Percentiles rank a stretch among this genome's conserved stretches.
Evolutionary conservation across 116 monocot genomes (phyloP).

Genomic region (Zostera marina): DNA sequence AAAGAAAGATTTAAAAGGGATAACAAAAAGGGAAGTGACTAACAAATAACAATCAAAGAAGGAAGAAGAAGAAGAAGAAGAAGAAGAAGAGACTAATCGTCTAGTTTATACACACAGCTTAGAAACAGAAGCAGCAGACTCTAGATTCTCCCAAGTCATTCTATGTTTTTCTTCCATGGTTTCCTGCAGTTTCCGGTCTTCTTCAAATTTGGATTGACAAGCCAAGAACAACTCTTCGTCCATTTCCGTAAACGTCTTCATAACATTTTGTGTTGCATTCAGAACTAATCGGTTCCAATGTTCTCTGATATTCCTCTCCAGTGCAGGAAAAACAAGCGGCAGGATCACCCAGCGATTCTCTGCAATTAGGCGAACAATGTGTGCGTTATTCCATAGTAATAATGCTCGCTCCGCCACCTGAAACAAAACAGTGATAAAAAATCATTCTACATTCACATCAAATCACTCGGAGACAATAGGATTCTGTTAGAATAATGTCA

Average conservation of each 20-base stretch:
- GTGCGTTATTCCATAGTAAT: constrained; percentile 22
- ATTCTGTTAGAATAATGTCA: neutral
- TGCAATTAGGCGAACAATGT: constrained; percentile 14
- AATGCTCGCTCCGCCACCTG: constrained; percentile 30
- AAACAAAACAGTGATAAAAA: neutral
- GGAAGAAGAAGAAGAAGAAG: too few relatives aligned
- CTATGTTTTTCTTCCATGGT: constrained; percentile 22
- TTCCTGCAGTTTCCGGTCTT: constrained; percentile 16
- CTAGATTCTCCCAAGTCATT: constrained; percentile 34
- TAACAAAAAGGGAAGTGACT: too few relatives aligned
- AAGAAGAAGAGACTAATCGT: too few relatives aligned
- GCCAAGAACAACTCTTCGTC: constrained; percentile 20
- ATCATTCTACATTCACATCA: neutral
- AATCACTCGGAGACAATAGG: neutral
- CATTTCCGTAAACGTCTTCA: constrained; percentile 22
- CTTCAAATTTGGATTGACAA: constrained; percentile 19
- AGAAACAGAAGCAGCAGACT: constrained; percentile 21
- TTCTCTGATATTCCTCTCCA: constrained; percentile 14
- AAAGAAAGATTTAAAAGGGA: too few relatives aligned
- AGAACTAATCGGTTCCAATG: constrained; percentile 29
- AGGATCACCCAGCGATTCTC: constrained; percentile 15
- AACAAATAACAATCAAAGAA: too few relatives aligned
- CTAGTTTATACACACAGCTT: constrained; percentile 5
- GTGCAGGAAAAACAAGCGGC: constrained; percentile 17
- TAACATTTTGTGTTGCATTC: constrained; percentile 14